Evolutionary conservation across 106 monocot genomes (phyloP).

Genomic region (Phalaenopsis equestris): DNA sequence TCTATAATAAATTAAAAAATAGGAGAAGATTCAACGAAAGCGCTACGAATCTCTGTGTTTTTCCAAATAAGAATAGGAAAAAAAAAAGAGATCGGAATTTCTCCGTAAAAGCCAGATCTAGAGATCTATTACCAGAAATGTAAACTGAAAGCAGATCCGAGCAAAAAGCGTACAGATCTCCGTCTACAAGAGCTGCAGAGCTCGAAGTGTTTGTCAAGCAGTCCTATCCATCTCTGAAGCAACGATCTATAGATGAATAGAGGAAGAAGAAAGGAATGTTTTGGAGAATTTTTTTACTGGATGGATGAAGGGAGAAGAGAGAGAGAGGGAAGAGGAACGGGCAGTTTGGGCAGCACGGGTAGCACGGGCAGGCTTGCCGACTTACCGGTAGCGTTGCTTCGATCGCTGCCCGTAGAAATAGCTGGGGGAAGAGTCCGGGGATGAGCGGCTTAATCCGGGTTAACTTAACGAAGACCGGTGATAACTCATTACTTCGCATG

Average conservation of each 20-base stretch:
- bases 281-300: background rate
- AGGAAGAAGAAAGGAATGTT: background rate
- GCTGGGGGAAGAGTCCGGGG: background rate
- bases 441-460: background rate
- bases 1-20: background rate
- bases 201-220: background rate
- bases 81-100: background rate
- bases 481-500: background rate
- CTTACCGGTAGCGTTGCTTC: background rate
- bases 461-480: background rate
- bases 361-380: slow-evolving; percentile 1
- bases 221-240: background rate
- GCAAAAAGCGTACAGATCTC: background rate
- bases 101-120: background rate
- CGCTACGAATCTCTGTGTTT: background rate
- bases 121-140: background rate
- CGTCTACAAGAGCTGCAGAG: background rate
- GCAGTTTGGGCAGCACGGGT: slow-evolving; percentile 4
- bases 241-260: background rate
- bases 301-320: background rate
- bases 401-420: slow-evolving; percentile 12
- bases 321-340: background rate
- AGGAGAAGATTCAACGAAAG: background rate
- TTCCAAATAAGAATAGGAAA: background rate
- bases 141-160: background rate